These are phyloP conservation scores for Arachis monticola DNA, from an alignment of 331 rosid species.

Conservation along the genomic window DNA sequence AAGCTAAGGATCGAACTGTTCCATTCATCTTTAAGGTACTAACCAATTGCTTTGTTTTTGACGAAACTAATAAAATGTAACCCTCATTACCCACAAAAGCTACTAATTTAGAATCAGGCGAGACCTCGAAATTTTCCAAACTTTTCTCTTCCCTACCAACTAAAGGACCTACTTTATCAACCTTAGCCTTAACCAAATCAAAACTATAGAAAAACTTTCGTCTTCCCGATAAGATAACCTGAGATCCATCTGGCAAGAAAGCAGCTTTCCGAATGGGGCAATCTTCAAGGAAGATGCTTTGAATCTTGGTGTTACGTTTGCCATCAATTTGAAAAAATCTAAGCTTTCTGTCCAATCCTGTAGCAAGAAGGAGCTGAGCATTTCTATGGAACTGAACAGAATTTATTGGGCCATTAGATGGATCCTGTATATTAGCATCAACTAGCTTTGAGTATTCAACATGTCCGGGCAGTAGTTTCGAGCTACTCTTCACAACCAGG, in stretches of 20 bases:
- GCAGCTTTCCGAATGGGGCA: constrained; percentile 71
- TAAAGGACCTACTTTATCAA: constrained; percentile 76
- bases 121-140: constrained; percentile 78
- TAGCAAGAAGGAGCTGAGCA: constrained; percentile 66
- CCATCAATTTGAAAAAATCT: constrained; percentile 77
- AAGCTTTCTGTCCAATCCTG: constrained; percentile 70
- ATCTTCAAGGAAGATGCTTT: constrained; percentile 73
- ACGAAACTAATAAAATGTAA: constrained; percentile 75
- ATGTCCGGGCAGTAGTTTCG: constrained; percentile 64
- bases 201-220: constrained; percentile 69
- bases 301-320: constrained; percentile 68
- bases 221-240: constrained; percentile 70
- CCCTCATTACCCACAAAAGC: constrained; percentile 87
- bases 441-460: constrained; percentile 65
- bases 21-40: constrained; percentile 91
- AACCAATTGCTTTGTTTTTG: constrained; percentile 70
- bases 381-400: constrained; percentile 75
- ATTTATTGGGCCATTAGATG: constrained; percentile 60
- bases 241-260: constrained; percentile 75
- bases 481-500: constrained; percentile 63
- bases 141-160: constrained; percentile 90
- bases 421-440: constrained; percentile 73
- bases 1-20: constrained; percentile 72
- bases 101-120: constrained; percentile 71
- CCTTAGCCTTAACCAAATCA: constrained; percentile 70